These are phyloP conservation scores for Saprolegnia parasitica DNA, from an alignment of 352 stramenopile species.

Conservation along the genomic window DNA sequence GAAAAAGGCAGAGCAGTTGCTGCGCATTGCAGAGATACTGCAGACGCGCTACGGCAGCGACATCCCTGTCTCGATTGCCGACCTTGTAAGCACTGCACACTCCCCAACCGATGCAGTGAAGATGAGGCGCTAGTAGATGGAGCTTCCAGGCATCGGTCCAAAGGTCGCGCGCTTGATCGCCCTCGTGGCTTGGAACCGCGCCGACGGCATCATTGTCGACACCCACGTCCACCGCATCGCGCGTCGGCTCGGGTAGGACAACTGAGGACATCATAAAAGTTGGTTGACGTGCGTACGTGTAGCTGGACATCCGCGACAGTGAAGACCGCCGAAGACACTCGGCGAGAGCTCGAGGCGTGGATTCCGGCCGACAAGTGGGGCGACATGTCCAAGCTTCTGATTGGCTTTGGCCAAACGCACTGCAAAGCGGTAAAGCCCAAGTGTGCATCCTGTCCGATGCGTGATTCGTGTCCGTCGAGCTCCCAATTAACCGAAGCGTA, in stretches of 20 bases:
- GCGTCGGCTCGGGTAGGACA: conserved; percentile 53
- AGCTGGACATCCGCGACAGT: neutral
- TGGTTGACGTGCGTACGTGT: neutral
- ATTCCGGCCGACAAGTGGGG: conserved; percentile 54
- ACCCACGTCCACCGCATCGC: conserved; percentile 72
- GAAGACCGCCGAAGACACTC: conserved; percentile 36
- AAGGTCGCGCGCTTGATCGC: conserved; percentile 70
- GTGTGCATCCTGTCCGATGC: conserved; percentile 52
- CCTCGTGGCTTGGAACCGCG: conserved; percentile 54
- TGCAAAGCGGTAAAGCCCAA: conserved; percentile 53
- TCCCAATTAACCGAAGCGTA: conserved; percentile 15
- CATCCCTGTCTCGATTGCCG: conserved; percentile 43
- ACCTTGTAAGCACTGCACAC: conserved; percentile 32
- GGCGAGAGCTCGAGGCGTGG: conserved; percentile 48
- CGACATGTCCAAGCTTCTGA: conserved; percentile 53
- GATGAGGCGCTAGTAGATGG: neutral
- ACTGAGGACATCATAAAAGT: neutral
- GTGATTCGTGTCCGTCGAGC: conserved; percentile 45
- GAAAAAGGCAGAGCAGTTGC: conserved; percentile 63
- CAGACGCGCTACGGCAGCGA: conserved; percentile 38
- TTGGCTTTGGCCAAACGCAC: conserved; percentile 69
- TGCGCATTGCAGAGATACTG: conserved; percentile 45
- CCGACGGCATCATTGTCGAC: conserved; percentile 71
- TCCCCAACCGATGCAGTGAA: neutral
- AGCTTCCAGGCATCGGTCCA: conserved; percentile 58